Base-by-base conservation (phyloP, 2,329 filamentous ascomycete genomes). In the Arthroderma sp. region DNA sequence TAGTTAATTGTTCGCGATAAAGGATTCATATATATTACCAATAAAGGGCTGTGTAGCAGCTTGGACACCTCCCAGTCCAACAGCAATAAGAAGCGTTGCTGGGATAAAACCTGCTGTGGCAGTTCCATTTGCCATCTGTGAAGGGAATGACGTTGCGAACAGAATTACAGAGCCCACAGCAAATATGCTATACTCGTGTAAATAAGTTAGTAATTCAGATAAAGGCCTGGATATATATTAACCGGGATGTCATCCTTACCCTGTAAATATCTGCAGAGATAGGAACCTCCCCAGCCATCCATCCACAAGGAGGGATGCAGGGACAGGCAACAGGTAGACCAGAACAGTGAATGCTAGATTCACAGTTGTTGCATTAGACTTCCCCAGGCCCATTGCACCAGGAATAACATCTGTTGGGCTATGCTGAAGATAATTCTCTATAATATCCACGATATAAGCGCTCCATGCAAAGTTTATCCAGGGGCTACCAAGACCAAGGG, bases 351-450 rank as follows among this genome's bases (percentile, higher is more conserved):
- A 47, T 61, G 78, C 80, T 49, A 79, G 74, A 59, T 77, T 78
- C 11, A 83, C 71, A 21, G 74, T 77, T 2, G 79, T 80, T 3
- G 80, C 80, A 23, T 76, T 75, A 56, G 77, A 75, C 63, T 82
- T 75, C 6, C 80, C 80, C 62, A 80, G 68, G 2, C 77, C 78
- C 13, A 84, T 69, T 44, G 79, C 81, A 64, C 77, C 78, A 3
- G 79, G 73, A 0, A 73, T 73, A 6, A 70, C 60, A 8, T 52
- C 37, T 2, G 25, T 28, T 31, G 38, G 53, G 15, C 21, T 23
- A 47, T 59, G 31, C 25, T 59, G 57, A 13, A 59, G 47, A 52
- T 59, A 59, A 21, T 59, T 59, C 37, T 59, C 57, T 59, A 47
- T 3, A 47, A 25, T 47, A 47, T 19, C 2, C 13, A 9, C 13